Base-by-base conservation (phyloP, 805 yeast genomes). In the Kodamaea jinghongensis region DNA sequence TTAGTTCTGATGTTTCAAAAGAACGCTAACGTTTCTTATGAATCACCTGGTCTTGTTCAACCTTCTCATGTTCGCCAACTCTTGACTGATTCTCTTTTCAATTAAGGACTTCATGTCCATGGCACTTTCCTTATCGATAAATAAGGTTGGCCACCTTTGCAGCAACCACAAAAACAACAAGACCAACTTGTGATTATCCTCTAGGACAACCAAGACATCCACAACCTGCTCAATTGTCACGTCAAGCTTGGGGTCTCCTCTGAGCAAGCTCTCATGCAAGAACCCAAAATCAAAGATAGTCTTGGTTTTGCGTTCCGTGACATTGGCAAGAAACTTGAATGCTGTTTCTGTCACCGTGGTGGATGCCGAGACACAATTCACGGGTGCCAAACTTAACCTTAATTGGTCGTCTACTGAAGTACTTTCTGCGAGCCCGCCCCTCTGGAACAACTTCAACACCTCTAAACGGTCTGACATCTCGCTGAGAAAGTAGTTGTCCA, bases 121-220 rank as follows among this genome's bases (percentile, higher is more conserved):
- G 0, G 96, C 96, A 34, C 87, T 75, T 43, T 81, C 86, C 11
- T 79, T 69, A 58, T 88, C 96, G 12, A 84, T 76, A 50, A 89
- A 86, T 36, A 79, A 72, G 22, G 83, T 79, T 1, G 97, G 96
- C 68, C 83, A 91, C 52, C 97, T 69, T 57, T 86, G 90, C 39
- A 86, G 74, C 45, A 91, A 68, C 99, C 99, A 91, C 55, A 87
- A 66, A 54, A 78, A 91, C 5, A 86, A 62, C 49, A 81, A 73
- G 12, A 86, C 71, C 32, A 77, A 64, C 47, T 79, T 78, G 62
- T 89, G 95, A 43, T 83, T 64, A 4, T 73, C 71, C 55, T 89
- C 97, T 14, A 81, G 61, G 23, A 56, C 34, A 16, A 54, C 54
- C 29, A 63, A 49, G 4, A 47, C 43, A 15, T 47, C 49, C 13